phyloP scores from a whole-genome alignment of 176 grass and related monocot species.

The Saccharum spontaneum region DNA sequence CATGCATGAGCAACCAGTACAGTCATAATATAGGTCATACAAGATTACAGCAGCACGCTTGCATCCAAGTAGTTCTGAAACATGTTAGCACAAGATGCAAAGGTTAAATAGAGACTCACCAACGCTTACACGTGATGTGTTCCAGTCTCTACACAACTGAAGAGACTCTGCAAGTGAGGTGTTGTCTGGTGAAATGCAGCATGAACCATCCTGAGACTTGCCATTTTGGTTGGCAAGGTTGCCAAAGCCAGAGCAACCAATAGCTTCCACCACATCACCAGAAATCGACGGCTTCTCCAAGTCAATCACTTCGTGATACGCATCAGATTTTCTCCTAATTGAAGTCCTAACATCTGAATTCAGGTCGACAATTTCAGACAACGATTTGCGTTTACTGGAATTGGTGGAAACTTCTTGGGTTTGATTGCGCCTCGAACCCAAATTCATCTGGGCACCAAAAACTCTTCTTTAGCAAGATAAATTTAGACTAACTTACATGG shows the following conservation, averaged over 20 bases:
- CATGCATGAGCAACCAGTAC: neutral
- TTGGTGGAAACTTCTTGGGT: neutral
- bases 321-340: neutral
- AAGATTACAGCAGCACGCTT: neutral
- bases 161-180: neutral
- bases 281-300: constrained; percentile 17
- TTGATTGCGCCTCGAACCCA: neutral
- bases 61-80: neutral
- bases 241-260: neutral
- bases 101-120: constrained; percentile 8
- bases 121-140: constrained; percentile 22
- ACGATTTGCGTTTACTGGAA: neutral
- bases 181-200: constrained; percentile 4
- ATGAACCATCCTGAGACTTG: constrained; percentile 22
- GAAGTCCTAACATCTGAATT: neutral
- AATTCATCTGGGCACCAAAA: constrained; percentile 22
- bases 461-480: neutral
- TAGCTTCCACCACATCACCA: neutral
- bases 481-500: neutral
- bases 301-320: neutral
- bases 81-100: neutral
- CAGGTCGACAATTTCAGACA: neutral
- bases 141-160: neutral
- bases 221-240: neutral
- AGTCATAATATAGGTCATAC: neutral